A percentile compares a stretch with the other conserved stretches of the same genome.
These are phyloP conservation scores for Kodamaea sp. DNA, from an alignment of 1,139 yeast genomes.

Conservation along the genomic window DNA sequence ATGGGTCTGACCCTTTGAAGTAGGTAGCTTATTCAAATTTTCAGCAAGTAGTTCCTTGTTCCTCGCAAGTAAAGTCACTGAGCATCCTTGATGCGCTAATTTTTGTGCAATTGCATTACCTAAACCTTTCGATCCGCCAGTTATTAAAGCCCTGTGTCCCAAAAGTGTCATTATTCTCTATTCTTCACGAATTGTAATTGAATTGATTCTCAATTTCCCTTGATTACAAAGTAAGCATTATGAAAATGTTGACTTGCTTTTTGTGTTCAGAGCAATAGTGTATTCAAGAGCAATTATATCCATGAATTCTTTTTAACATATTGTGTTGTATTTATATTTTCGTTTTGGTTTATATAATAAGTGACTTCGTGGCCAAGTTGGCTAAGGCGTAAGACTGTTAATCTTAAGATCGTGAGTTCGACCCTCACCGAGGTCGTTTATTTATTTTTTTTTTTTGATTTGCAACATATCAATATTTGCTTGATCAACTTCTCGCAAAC, in stretches of 20 bases:
- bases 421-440: slow-evolving; percentile 43
- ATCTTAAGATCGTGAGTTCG: slow-evolving; percentile 47
- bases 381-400: slow-evolving; percentile 38
- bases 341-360: too few species aligned
- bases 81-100: slow-evolving; percentile 60
- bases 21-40: slow-evolving; percentile 34
- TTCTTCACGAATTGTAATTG: not conserved
- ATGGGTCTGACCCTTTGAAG: slow-evolving; percentile 40
- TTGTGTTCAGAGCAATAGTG: too few species aligned
- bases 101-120: slow-evolving; percentile 64
- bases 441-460: too few species aligned
- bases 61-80: slow-evolving; percentile 60
- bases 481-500: too few species aligned
- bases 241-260: too few species aligned
- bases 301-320: too few species aligned
- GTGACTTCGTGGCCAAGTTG: slow-evolving; percentile 23
- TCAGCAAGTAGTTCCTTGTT: slow-evolving; percentile 34
- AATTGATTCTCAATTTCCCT: too few species aligned
- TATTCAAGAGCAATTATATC: too few species aligned
- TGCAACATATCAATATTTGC: too few species aligned
- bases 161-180: not conserved
- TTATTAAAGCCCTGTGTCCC: slow-evolving; percentile 52
- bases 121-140: slow-evolving; percentile 87
- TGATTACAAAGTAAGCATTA: too few species aligned
- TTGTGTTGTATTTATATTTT: too few species aligned